A percentile compares a stretch with the other conserved stretches of the same genome.
phyloP scores from a whole-genome alignment of 495 filamentous ascomycete species.

The Trypethelium eluteriae region DNA sequence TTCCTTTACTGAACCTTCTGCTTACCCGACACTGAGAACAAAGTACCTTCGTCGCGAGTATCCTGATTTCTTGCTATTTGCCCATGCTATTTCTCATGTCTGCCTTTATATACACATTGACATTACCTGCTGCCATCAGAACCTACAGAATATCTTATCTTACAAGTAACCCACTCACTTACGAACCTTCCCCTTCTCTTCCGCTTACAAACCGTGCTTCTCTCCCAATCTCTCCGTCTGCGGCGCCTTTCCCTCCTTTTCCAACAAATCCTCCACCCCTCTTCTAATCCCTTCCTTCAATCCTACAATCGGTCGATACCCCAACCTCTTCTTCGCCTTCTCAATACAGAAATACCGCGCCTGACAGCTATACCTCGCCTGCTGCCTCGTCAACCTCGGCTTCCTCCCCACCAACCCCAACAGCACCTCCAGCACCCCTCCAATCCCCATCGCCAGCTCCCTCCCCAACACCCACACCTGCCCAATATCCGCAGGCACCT shows the following conservation, averaged over 20 bases:
- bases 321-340: slow-evolving; percentile 74
- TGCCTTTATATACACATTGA: no score
- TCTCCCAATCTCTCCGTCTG: slow-evolving; percentile 14
- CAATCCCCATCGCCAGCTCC: slow-evolving; percentile 56
- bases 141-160: background rate
- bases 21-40: no score
- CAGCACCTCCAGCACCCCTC: slow-evolving; percentile 60
- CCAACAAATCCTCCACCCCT: slow-evolving; percentile 59
- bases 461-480: slow-evolving; percentile 63
- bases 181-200: background rate
- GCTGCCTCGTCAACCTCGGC: slow-evolving; percentile 64
- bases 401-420: slow-evolving; percentile 60
- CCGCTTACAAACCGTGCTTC: slow-evolving; percentile 42
- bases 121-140: no score
- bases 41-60: no score
- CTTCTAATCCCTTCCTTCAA: slow-evolving; percentile 67
- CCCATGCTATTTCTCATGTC: no score
- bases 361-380: slow-evolving; percentile 72
- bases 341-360: slow-evolving; percentile 74
- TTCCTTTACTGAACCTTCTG: no score
- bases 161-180: background rate
- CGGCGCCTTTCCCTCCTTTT: slow-evolving; percentile 36
- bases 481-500: slow-evolving; percentile 19
- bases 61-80: no score
- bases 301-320: slow-evolving; percentile 65